phyloP scores from a whole-genome alignment of 2,329 filamentous ascomycete genomes.

The Aureobasidium zeae region DNA sequence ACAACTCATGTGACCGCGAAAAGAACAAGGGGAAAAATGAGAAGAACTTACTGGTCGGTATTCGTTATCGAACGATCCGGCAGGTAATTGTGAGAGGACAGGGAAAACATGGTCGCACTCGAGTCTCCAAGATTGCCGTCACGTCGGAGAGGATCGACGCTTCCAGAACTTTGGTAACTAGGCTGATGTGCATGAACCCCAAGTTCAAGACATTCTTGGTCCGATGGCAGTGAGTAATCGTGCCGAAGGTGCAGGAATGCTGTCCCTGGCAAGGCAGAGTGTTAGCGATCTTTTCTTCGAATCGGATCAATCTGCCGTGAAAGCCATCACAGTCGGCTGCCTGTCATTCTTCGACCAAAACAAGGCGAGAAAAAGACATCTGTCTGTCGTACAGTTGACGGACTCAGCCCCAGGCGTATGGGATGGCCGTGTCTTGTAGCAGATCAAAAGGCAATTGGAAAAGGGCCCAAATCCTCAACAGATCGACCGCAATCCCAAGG shows the following conservation, averaged over 20 bases:
- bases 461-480: no score
- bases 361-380: not conserved
- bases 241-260: constrained; percentile 12
- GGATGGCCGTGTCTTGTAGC: no score
- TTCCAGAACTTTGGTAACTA: constrained; percentile 32
- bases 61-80: constrained; percentile 26
- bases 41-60: constrained; percentile 30
- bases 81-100: constrained; percentile 22
- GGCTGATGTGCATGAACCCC: constrained; percentile 38
- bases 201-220: constrained; percentile 39
- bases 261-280: constrained; percentile 2
- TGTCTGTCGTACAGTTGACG: not conserved
- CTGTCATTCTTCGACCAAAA: not conserved
- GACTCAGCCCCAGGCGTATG: not conserved
- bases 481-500: not conserved
- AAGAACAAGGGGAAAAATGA: not conserved
- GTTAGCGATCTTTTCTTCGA: not conserved
- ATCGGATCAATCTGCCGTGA: not conserved
- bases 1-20: constrained; percentile 8
- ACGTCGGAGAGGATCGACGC: constrained; percentile 43
- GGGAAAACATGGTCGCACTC: constrained; percentile 36
- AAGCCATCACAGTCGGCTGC: not conserved
- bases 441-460: no score
- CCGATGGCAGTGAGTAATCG: constrained; percentile 18
- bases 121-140: constrained; percentile 41